Percentiles rank a stretch among this genome's conserved stretches.
Conservation (phyloP, 2,329 filamentous ascomycete genomes). For the Fusarium chuoi region DNA sequence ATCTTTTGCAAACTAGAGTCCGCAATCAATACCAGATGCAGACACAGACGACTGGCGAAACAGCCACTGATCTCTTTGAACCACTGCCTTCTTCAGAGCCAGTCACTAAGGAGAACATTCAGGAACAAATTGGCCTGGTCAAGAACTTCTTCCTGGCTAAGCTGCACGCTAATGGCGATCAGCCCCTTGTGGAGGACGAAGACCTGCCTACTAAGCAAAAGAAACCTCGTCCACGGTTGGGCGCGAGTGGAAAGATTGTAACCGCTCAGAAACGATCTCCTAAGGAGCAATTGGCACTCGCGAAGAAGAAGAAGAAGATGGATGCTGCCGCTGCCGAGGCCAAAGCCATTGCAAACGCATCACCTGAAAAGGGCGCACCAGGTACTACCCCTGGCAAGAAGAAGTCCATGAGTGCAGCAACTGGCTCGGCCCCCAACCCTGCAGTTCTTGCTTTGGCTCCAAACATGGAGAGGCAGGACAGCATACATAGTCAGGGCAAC, state of each 20-base stretch:
- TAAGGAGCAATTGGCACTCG: slow-evolving; percentile 82
- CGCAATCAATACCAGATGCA: slow-evolving; percentile 86
- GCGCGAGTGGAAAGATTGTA: slow-evolving; percentile 84
- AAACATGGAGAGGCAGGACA: slow-evolving; percentile 69
- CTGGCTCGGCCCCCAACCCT: slow-evolving; percentile 52
- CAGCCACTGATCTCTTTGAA: slow-evolving; percentile 71
- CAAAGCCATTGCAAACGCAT: slow-evolving; percentile 51
- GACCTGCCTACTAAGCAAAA: slow-evolving; percentile 94
- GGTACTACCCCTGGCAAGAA: slow-evolving; percentile 64
- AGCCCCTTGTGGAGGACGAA: slow-evolving; percentile 91
- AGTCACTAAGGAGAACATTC: slow-evolving; percentile 81
- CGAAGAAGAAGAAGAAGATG: slow-evolving; percentile 88
- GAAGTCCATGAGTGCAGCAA: slow-evolving; percentile 54
- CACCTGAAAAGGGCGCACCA: slow-evolving; percentile 49
- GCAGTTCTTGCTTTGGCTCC: slow-evolving; percentile 54
- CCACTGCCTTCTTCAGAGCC: slow-evolving; percentile 77
- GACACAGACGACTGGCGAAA: slow-evolving; percentile 68
- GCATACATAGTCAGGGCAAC: slow-evolving; percentile 66
- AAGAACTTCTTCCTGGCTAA: slow-evolving; percentile 93
- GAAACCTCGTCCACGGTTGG: slow-evolving; percentile 72
- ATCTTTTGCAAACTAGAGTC: slow-evolving; percentile 91
- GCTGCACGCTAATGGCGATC: slow-evolving; percentile 81
- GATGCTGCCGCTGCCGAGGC: slow-evolving; percentile 68
- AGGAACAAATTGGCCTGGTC: slow-evolving; percentile 85
- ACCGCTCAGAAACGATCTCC: slow-evolving; percentile 84